Evolutionary conservation across 2,329 filamentous ascomycete genomes (phyloP).

Genomic region (Thelonectria blattea): DNA sequence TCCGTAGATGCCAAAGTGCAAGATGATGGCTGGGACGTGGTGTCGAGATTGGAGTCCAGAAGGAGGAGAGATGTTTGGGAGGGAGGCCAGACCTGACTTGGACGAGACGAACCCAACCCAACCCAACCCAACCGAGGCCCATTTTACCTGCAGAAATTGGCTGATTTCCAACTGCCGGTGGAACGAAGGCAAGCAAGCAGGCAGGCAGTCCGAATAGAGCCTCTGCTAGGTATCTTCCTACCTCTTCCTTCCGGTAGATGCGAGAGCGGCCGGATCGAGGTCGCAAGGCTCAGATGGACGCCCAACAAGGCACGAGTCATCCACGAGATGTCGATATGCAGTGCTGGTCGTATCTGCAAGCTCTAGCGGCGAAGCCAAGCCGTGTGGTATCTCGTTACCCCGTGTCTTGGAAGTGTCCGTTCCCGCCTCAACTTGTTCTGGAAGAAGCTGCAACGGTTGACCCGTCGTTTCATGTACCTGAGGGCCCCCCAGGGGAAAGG

Average conservation of each 20-base stretch:
- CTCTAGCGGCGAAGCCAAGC: constrained; percentile 21
- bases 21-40: constrained; percentile 2
- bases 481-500: constrained; percentile 24
- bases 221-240: background rate
- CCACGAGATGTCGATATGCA: constrained; percentile 6
- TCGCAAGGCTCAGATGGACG: constrained; percentile 21
- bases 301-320: constrained; percentile 31
- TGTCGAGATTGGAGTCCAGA: background rate
- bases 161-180: constrained; percentile 5
- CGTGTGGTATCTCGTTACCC: constrained; percentile 14
- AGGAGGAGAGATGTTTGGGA: background rate
- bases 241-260: constrained; percentile 10
- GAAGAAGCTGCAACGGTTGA: constrained; percentile 29
- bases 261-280: constrained; percentile 1
- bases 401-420: constrained; percentile 22
- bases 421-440: constrained; percentile 35
- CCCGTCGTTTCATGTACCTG: constrained; percentile 35
- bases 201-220: background rate
- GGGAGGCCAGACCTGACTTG: constrained; percentile 1
- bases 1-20: constrained; percentile 3
- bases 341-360: no score
- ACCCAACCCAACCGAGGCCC: constrained; percentile 1
- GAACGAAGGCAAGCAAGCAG: no score
- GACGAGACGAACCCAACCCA: constrained; percentile 11
- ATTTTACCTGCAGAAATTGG: constrained; percentile 5